A percentile compares a stretch with the other conserved stretches of the same genome.
Evolutionary conservation across 192 early-diverging fungal genomes (phyloP).

Genomic region (Podila verticillata): DNA sequence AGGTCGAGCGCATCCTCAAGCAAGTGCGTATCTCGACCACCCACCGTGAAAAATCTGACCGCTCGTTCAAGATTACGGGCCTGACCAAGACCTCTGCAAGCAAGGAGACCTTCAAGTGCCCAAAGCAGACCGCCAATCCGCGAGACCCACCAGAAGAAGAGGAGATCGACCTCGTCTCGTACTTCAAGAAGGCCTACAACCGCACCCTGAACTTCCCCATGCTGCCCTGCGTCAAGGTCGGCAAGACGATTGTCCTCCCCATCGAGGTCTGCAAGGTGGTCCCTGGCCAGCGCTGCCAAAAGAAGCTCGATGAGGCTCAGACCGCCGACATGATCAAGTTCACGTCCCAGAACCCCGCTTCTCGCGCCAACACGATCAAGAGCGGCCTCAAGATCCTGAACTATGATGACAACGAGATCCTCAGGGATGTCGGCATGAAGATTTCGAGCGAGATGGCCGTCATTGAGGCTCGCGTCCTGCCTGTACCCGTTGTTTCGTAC

Average conservation of each 20-base stretch:
- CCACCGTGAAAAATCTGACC: constrained; percentile 62
- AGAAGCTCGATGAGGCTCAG: constrained; percentile 85
- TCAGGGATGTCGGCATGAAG: constrained; percentile 77
- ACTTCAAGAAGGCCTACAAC: constrained; percentile 82
- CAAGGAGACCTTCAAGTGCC: constrained; percentile 71
- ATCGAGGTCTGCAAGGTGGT: constrained; percentile 93
- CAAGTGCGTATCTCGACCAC: constrained; percentile 59
- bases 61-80: constrained; percentile 76
- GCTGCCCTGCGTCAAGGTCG: constrained; percentile 80
- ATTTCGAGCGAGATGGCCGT: constrained; percentile 73
- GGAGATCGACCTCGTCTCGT: constrained; percentile 72
- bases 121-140: not conserved
- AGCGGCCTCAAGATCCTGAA: constrained; percentile 73
- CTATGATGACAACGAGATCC: constrained; percentile 73
- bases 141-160: constrained; percentile 43
- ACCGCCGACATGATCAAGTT: constrained; percentile 97
- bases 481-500: constrained; percentile 79
- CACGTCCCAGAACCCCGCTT: constrained; percentile 81
- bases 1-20: constrained; percentile 60
- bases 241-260: constrained; percentile 75
- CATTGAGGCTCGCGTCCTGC: constrained; percentile 81
- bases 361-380: constrained; percentile 81
- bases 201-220: constrained; percentile 76
- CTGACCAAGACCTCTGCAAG: constrained; percentile 74
- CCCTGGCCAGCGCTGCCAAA: constrained; percentile 83